Base-by-base conservation (phyloP, 2,329 filamentous ascomycete genomes). In the Paramyrothecium roridum region DNA sequence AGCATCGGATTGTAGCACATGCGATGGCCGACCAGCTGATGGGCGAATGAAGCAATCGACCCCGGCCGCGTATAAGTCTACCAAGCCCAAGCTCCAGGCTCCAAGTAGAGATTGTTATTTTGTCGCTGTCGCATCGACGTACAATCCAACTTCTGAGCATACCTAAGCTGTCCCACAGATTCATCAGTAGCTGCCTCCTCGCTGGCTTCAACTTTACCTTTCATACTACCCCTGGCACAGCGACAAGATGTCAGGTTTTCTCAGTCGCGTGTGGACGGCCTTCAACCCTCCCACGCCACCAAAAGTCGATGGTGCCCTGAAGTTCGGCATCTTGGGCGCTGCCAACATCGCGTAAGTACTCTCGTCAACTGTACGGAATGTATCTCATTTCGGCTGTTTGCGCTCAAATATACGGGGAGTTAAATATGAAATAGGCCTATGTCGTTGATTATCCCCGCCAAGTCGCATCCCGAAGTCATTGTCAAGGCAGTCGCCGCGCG, bases 401-500 rank as follows among this genome's bases (percentile, higher is more conserved):
- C 13, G n/a, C 37, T 43, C 37, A 16, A 43, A 43, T 13, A 6
- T 17, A 16, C 16, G 6, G n/a, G 13, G 16, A 43, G 3, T 19
- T 13, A 43, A 43, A 10, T 30, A 30, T 30, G 26, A 30, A 30
- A 30, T 56, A 77, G 73, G 10, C 74, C 76, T 0, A 52, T 67
- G 17, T 73, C 74, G 13, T 59, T 83, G n/a, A 76, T 84, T 37
- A 63, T 57, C 2, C 80, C 82, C 0, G 80, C 81, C 16, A 76
- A 72, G 57, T 75, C 72, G 3, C 82, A 86, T 60, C 70, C 81
- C 0, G 80, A 82, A 45, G 77, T 84, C 16, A 70, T 83, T 13
- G 57, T 86, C 13, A 72, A 76, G 10, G 79, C 76, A 4, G 73
- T 86, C 1, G 80, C 82, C 3, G 80, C 82, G 3, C 73, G 82